Base-by-base conservation (phyloP, 2,329 filamentous ascomycete species). In the Ambrosiella beaveri region DNA sequence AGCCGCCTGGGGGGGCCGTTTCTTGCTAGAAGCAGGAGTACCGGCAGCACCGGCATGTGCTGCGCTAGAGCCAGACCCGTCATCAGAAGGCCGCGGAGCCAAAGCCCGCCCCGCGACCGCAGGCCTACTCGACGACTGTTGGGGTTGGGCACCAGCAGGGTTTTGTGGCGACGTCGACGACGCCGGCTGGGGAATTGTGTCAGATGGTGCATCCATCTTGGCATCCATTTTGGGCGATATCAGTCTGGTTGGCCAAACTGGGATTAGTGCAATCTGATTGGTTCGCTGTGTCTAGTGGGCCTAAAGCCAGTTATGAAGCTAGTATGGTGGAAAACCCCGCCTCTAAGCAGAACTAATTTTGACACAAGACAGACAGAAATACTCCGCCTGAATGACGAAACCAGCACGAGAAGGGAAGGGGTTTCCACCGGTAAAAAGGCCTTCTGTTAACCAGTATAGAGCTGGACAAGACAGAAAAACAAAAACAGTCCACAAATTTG, bases 21-120 rank as follows among this genome's bases (percentile, higher is more conserved):
- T 60, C 40, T 58, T 60, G 37, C 44, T n/a, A 11, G 35, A 45
- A 6, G 56, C 53, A 41, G 56, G 56, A 37, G 56, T 55, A 7
- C 59, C 59, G 37, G 59, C 59, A 39, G 59, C 59, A 8, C 59
- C 59, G 13, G 59, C 41, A n/a, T 60, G 56, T 8, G 55, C 17
- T n/a, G 19, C 15, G 44, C 39, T 53, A 17, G 50, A 13, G n/a
- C 51, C 40, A 13, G 39, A 3, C 6, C 38, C 38, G 15, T 52
- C 39, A 13, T 60, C 59, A 15, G 38, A 52, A 38, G 59, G 59
- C 7, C 59, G 56, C 8, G 59, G 59, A 19, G 59, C 59, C 7
- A 60, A 44, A 35, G 52, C 44, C 56, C 56, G 27, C 27, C 3
- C 27, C 27, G 27, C 27, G 27, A 27, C 27, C 3, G 27, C 27